Conservation (phyloP, 176 grass and related monocot genomes). For the Cocos nucifera region DNA sequence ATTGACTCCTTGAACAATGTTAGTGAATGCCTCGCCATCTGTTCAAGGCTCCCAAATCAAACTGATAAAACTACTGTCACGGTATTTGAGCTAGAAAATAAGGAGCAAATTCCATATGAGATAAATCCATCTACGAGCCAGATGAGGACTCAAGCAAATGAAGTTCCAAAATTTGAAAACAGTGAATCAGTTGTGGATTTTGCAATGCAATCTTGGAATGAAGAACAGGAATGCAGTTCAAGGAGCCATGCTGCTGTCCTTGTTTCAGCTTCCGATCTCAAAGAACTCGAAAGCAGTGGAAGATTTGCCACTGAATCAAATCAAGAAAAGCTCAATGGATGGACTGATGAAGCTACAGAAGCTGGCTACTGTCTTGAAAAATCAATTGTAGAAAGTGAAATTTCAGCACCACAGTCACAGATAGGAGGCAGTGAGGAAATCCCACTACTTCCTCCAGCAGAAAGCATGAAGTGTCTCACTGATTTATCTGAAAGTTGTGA, state of each 20-base stretch:
- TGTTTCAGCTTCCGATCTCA: too few species aligned
- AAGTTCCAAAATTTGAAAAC: slow-evolving; percentile 1
- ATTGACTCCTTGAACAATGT: neutral
- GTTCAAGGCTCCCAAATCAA: slow-evolving; percentile 1
- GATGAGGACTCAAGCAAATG: neutral
- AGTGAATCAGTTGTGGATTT: neutral
- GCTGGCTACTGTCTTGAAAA: neutral
- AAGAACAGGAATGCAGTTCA: neutral
- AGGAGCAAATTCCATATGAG: neutral
- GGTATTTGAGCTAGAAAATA: neutral
- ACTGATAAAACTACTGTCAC: neutral
- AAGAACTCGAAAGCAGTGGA: too few species aligned
- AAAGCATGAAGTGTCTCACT: too few species aligned
- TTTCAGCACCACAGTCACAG: neutral
- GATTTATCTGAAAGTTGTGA: too few species aligned
- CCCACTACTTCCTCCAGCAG: neutral
- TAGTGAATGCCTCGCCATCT: neutral
- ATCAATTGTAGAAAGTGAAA: neutral
- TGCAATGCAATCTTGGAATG: neutral
- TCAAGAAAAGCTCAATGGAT: neutral
- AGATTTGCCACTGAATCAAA: neutral
- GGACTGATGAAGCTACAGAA: neutral
- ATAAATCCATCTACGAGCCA: neutral
- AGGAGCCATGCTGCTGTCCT: neutral
- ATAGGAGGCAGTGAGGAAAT: neutral